phyloP scores from a whole-genome alignment of 495 filamentous ascomycete species.

The Penicillium turbatum region DNA sequence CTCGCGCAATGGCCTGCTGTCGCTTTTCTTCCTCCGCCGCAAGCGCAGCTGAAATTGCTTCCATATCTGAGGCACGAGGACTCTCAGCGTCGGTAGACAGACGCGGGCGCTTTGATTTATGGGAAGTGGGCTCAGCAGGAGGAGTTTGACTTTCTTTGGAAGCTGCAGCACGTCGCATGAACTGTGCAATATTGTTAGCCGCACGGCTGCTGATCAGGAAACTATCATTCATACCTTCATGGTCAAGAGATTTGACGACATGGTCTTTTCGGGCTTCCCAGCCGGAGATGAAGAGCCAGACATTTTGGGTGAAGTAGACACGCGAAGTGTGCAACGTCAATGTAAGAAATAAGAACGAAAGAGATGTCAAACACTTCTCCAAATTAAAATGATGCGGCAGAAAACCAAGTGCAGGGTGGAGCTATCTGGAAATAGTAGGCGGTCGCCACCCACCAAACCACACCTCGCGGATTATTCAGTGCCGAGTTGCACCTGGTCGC shows the following conservation, averaged over 20 bases:
- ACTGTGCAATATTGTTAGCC: constrained; percentile 43
- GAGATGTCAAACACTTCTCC: not conserved
- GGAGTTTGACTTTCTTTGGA: constrained; percentile 38
- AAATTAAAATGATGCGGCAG: constrained; percentile 22
- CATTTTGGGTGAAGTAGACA: constrained; percentile 32
- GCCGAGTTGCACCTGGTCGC: constrained; percentile 23
- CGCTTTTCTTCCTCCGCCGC: constrained; percentile 73
- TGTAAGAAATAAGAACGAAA: not conserved
- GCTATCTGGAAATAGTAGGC: constrained; percentile 11
- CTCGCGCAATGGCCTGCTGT: constrained; percentile 61
- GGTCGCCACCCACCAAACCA: constrained; percentile 24
- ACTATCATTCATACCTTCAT: constrained; percentile 64
- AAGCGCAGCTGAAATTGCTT: constrained; percentile 67
- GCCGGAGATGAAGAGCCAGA: constrained; percentile 25
- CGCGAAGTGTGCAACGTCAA: constrained; percentile 17
- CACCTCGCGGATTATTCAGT: constrained; percentile 33
- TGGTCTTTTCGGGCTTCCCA: constrained; percentile 56
- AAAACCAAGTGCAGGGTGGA: constrained; percentile 12
- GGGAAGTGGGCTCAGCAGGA: constrained; percentile 27
- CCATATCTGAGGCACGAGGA: constrained; percentile 36
- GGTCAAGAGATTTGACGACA: constrained; percentile 85
- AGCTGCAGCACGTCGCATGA: constrained; percentile 89
- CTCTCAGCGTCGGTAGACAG: constrained; percentile 34
- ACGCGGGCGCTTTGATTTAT: constrained; percentile 43
- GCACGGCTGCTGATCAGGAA: not conserved